Conservation (phyloP, 169 alveolate species). For the Cyclospora cayetanensis region DNA sequence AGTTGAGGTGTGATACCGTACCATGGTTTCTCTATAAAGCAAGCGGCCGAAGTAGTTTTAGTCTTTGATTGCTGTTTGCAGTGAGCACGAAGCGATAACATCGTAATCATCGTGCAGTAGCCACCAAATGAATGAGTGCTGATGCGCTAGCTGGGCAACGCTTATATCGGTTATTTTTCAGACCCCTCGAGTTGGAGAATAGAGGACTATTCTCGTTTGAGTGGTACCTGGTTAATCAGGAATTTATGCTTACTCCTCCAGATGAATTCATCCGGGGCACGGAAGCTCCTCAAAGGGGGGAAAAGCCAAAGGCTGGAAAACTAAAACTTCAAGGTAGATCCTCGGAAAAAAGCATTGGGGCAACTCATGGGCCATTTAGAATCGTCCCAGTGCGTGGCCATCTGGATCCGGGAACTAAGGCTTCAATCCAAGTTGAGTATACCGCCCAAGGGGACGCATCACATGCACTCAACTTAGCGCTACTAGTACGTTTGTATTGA, state of each 20-base stretch:
- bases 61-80: too few relatives aligned
- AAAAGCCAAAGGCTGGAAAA: conserved; percentile 10
- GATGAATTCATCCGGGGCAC: conserved; percentile 11
- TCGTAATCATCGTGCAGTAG: too few relatives aligned
- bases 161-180: background rate
- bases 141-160: too few relatives aligned
- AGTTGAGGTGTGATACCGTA: too few relatives aligned
- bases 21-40: too few relatives aligned
- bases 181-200: conserved; percentile 91
- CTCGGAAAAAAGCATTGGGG: conserved; percentile 21
- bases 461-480: conserved; percentile 63
- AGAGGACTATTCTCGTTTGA: conserved; percentile 93
- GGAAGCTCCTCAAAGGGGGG: conserved; percentile 78
- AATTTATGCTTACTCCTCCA: background rate
- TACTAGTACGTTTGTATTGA: conserved; percentile 39
- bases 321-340: background rate
- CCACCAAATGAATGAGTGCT: too few relatives aligned
- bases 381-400: conserved; percentile 69
- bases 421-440: conserved; percentile 52
- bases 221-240: conserved; percentile 85
- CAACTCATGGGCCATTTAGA: conserved; percentile 66
- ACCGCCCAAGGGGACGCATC: conserved; percentile 69
- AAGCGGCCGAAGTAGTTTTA: too few relatives aligned
- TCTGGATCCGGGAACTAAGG: conserved; percentile 65
- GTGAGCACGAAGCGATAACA: too few relatives aligned